Conservation (phyloP, 768 basidiomycete genomes). For the Hydnum rufescens region DNA sequence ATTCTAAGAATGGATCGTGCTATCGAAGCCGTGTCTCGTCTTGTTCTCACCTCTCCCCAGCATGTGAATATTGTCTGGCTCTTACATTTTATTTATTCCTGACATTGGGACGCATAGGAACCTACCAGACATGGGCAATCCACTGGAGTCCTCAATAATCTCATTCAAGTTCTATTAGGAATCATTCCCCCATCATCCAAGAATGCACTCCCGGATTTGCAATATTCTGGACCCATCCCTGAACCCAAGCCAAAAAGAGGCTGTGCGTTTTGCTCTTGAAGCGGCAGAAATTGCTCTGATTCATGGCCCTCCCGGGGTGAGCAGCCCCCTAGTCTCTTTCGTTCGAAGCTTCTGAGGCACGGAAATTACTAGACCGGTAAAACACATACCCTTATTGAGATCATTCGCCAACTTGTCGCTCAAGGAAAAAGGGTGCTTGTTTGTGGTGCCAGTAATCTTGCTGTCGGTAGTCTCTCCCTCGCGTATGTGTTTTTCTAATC, state of each 20-base stretch:
- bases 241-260: constrained; percentile 69
- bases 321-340: constrained; percentile 13
- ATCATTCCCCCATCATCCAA: constrained; percentile 28
- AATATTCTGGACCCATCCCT: constrained; percentile 55
- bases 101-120: too few species aligned
- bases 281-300: constrained; percentile 76
- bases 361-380: constrained; percentile 65
- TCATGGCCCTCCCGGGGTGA: constrained; percentile 80
- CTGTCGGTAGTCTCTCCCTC: constrained; percentile 33
- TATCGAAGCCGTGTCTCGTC: constrained; percentile 22
- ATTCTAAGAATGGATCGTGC: constrained; percentile 68
- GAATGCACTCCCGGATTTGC: constrained; percentile 19
- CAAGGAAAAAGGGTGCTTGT: constrained; percentile 42
- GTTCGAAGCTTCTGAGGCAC: not conserved
- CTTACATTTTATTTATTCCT: too few species aligned
- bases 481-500: not conserved
- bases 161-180: constrained; percentile 56
- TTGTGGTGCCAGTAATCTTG: constrained; percentile 85
- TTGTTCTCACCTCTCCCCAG: constrained; percentile 2
- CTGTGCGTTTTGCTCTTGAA: constrained; percentile 64
- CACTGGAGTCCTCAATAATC: too few species aligned
- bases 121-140: too few species aligned
- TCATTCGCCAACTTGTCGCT: constrained; percentile 55
- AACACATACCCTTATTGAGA: constrained; percentile 86
- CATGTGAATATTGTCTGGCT: too few species aligned